Percentiles rank a stretch among this genome's conserved stretches.
Evolutionary conservation across 208 protist species (phyloP).

Genomic region (Zelonia costaricensis): DNA sequence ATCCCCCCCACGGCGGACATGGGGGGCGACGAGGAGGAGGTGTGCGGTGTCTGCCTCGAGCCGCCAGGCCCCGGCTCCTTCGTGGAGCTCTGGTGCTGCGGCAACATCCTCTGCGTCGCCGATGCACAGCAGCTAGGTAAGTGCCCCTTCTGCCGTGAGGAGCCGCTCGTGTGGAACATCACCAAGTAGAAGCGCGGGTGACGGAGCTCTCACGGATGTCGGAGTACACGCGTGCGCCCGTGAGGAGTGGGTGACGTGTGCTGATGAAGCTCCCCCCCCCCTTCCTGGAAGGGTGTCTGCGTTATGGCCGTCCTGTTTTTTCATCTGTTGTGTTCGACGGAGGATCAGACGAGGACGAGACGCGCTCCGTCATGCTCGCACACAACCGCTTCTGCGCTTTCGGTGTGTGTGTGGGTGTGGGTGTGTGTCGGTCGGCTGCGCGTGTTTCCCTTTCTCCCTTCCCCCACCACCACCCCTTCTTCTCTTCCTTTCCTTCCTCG

Average conservation of each 20-base stretch:
- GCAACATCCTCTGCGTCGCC: constrained; percentile 77
- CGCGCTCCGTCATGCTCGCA: too few relatives aligned
- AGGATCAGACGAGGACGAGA: too few relatives aligned
- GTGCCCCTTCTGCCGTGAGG: constrained; percentile 84
- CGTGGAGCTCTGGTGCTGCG: constrained; percentile 84
- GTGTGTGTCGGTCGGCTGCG: not conserved
- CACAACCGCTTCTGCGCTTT: not conserved
- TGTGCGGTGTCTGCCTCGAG: constrained; percentile 89
- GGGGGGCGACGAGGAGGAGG: constrained; percentile 60
- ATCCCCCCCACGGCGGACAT: constrained; percentile 28
- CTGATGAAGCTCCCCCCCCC: too few relatives aligned
- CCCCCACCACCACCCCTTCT: not conserved
- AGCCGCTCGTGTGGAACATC: constrained; percentile 84
- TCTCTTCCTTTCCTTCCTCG: not conserved
- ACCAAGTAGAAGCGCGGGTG: constrained; percentile 28
- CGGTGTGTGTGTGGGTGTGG: not conserved
- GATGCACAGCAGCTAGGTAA: constrained; percentile 78
- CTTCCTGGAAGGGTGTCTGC: too few relatives aligned
- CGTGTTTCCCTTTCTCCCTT: not conserved
- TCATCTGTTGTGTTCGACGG: too few relatives aligned
- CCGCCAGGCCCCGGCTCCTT: constrained; percentile 45
- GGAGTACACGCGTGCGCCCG: too few relatives aligned
- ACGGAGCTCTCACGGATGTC: too few relatives aligned
- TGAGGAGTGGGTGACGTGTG: too few relatives aligned
- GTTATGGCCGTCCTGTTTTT: too few relatives aligned